Evolutionary conservation across 1,284 basidiomycete species (phyloP), one percentile per base, ranked within the genome.

Genomic region (Pisolithus thermaeus): DNA sequence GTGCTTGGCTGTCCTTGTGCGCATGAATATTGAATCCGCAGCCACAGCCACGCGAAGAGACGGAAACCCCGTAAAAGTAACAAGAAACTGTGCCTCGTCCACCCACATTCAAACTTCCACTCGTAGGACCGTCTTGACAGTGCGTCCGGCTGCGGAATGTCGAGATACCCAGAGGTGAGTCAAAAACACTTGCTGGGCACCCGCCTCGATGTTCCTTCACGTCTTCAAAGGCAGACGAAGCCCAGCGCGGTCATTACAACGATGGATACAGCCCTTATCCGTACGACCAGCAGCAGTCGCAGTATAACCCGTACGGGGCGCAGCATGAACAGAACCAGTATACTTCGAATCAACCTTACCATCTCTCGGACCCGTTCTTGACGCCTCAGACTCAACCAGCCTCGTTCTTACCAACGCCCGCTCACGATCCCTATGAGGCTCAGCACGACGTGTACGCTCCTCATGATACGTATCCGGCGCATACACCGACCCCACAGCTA

Each of bases 211-310:
- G 16, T 16, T 43, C 23, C 44, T n/a, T 5, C 46, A 28, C 52
- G 27, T 37, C 35, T 40, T 16, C 45, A 46, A 46, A 81, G 77
- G 72, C 76, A 4, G 77, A 83, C 60, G 81, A 84, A 61, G 76
- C 72, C 7, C 80, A 81, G 54, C 71, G 67, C 16, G 63, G 75
- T 37, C 73, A 73, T 50, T 81, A 80, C 61, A 81, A 81, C 58
- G 81, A 84, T 53, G 79, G 80, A 3, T 80, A 78, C 59, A 65
- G 63, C 52, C 71, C 73, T 11, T 75, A 78, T 28, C 53, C 65
- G 18, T 63, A 57, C 40, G 64, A 60, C 43, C 65, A 58, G 14
- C 59, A 41, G 39, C 57, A 58, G 37, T 51, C 58, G 32, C 57
- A 53, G 23, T 51, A 63, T 38, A 44, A 49, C 35, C 41, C 55